A percentile compares a stretch with the other conserved stretches of the same genome.
Evolutionary conservation across 2,329 filamentous ascomycete genomes (phyloP).

Genomic region (Ascochyta lentis): DNA sequence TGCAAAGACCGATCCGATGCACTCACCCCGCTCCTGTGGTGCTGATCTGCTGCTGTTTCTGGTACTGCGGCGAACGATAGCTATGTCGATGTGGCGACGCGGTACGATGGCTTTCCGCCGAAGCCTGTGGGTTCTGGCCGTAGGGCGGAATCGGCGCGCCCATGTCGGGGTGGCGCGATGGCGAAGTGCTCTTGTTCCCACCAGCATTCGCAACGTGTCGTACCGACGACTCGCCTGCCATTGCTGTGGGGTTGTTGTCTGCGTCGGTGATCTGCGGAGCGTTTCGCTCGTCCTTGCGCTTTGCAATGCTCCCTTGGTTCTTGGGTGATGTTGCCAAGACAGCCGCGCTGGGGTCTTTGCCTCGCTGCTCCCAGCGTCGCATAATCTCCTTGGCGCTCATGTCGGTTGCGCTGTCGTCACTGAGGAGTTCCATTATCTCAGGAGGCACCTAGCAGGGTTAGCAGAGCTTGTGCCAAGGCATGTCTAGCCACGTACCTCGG

Average conservation of each 20-base stretch:
- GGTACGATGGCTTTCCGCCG: conserved; percentile 44
- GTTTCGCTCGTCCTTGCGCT: conserved; percentile 58
- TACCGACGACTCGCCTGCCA: conserved; percentile 84
- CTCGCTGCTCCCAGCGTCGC: conserved; percentile 87
- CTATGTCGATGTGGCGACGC: conserved; percentile 48
- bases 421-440: conserved; percentile 84
- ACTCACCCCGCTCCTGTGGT: conserved; percentile 46
- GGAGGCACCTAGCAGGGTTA: conserved; percentile 77
- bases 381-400: conserved; percentile 97
- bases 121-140: conserved; percentile 41
- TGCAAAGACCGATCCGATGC: conserved; percentile 9
- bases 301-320: conserved; percentile 54
- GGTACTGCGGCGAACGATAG: conserved; percentile 46
- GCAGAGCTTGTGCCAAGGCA: neutral
- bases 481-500: conserved; percentile 73
- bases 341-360: conserved; percentile 67
- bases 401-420: conserved; percentile 82
- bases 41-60: conserved; percentile 46
- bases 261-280: conserved; percentile 71
- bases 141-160: conserved; percentile 44
- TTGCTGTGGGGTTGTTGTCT: conserved; percentile 85
- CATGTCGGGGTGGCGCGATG: conserved; percentile 40
- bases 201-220: conserved; percentile 66
- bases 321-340: conserved; percentile 52
- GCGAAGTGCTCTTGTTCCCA: conserved; percentile 33